A percentile compares a stretch with the other conserved stretches of the same genome.
Evolutionary conservation across 177 flowering plant species (phyloP).

Genomic region (Telopea speciosissima): DNA sequence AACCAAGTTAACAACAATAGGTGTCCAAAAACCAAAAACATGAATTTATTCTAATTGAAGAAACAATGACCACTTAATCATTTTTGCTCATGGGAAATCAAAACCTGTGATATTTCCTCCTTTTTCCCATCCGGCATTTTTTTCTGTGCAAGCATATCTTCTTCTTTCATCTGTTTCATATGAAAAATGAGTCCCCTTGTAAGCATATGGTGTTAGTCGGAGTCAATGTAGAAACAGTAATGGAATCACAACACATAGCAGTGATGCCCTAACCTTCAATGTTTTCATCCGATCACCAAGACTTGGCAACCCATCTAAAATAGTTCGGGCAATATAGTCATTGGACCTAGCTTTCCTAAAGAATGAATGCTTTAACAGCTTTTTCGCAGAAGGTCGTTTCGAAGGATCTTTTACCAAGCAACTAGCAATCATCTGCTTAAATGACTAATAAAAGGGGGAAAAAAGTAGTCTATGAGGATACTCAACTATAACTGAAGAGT

Average conservation of each 20-base stretch:
- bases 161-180: slow-evolving; percentile 64
- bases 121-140: slow-evolving; percentile 84
- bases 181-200: slow-evolving; percentile 5
- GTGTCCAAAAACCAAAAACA: not conserved
- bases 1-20: not conserved
- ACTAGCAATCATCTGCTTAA: slow-evolving; percentile 94
- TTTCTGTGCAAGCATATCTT: slow-evolving; percentile 91
- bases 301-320: slow-evolving; percentile 77
- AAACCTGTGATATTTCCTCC: slow-evolving; percentile 93
- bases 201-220: not conserved
- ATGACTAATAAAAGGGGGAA: slow-evolving; percentile 50
- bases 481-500: not conserved
- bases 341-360: slow-evolving; percentile 86
- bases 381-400: slow-evolving; percentile 84
- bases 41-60: not conserved
- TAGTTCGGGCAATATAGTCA: slow-evolving; percentile 67
- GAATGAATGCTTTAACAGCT: slow-evolving; percentile 76
- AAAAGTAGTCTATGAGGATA: slow-evolving; percentile 2
- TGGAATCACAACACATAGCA: not conserved
- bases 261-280: slow-evolving; percentile 49
- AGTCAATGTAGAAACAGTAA: not conserved
- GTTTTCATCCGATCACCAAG: slow-evolving; percentile 79
- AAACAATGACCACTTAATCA: not conserved
- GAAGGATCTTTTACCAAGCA: slow-evolving; percentile 94
- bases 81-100: slow-evolving; percentile 3